Base-by-base conservation (phyloP, 179 eudicot species). In the Silene noctiflora region DNA sequence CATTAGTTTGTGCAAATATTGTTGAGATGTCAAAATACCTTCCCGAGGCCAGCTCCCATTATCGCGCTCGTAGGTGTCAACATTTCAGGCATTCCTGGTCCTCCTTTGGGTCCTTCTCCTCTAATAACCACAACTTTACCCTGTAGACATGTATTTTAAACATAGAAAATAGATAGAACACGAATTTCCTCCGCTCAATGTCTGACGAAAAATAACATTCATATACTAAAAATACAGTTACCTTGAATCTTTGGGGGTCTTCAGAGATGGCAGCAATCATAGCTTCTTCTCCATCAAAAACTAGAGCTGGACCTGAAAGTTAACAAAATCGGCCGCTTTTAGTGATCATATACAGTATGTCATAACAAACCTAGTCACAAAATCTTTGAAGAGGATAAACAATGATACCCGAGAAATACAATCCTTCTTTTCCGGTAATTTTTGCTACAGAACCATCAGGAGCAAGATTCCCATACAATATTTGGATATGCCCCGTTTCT, bases 31-130 rank as follows among this genome's bases (percentile, higher is more conserved):
- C 69, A 33, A 17, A 48, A 70, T 83, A 93, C 99, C 97, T 92
- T 93, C 70, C 99, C 99, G 65, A 95, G 97, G 64, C 99, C 99
- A 11, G 99, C 99, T 39, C 99, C 99, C 97, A 95, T 91, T 69
- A 95, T 95, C 33, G 99, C 99, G 82, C 99, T 95, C 16, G 99
- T 95, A 56, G 99, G 99, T 70, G 99, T 95, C 77, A 95, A 79
- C 99, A 95, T 95, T 80, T 95, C 99, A 42, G 99, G 93, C 99
- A 95, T 95, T 76, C 99, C 99, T 19, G 99, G 99, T 27, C 99
- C 99, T 13, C 99, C 99, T 78, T 93, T 95, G 29, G 99, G 99
- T n/a, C 98, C 98, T 78, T 94, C 98, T 83, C 98, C 98, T 85
- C 97, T 87, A 73, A 94, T 94, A 61, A 94, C 91, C 9, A 93